These are phyloP conservation scores for Rauvolfia tetraphylla DNA, from an alignment of 257 asterid genomes.

Conservation along the genomic window DNA sequence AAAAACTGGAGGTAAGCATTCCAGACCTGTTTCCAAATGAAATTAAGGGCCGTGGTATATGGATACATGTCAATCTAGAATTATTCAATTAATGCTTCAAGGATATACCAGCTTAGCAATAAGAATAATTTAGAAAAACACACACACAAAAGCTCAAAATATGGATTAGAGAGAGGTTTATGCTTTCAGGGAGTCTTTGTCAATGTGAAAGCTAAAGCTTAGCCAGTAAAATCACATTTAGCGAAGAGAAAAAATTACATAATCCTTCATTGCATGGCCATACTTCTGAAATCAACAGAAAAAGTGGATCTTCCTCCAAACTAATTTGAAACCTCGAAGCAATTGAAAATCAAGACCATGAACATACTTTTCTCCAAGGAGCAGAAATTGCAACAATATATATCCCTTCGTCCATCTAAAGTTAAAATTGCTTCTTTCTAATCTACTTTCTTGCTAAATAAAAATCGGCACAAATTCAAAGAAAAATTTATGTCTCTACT, in stretches of 20 bases:
- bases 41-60: neutral
- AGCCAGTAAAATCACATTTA: neutral
- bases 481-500: neutral
- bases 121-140: too few species aligned
- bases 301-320: neutral
- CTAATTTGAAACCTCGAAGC: neutral
- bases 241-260: neutral
- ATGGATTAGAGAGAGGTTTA: neutral
- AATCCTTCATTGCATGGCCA: neutral
- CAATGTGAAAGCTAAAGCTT: neutral
- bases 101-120: neutral
- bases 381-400: neutral
- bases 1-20: conserved; percentile 38
- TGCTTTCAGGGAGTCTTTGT: neutral
- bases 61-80: neutral
- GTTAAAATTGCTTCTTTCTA: neutral
- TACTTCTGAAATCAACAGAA: neutral
- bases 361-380: neutral
- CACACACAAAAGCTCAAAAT: neutral
- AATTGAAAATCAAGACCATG: neutral
- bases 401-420: neutral
- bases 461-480: neutral
- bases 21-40: conserved; percentile 26
- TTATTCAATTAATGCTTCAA: neutral
- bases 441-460: neutral